Percentiles rank a stretch among this genome's conserved stretches.
phyloP scores from a whole-genome alignment of 2,329 filamentous ascomycete genomes.

The Phyllosticta citribraziliensis region DNA sequence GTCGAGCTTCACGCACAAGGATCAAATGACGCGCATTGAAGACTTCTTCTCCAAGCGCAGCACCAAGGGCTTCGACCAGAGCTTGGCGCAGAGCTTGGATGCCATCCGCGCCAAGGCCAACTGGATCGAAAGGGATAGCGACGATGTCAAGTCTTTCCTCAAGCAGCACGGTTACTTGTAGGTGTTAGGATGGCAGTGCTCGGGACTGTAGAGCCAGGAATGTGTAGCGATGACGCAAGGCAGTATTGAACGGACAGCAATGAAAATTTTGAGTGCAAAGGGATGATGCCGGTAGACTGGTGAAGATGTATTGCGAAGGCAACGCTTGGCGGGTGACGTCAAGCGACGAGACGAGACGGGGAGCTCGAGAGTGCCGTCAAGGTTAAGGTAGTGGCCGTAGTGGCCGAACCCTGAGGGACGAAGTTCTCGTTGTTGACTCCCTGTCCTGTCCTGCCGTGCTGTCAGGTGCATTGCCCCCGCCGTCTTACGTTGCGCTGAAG shows the following conservation, averaged over 20 bases:
- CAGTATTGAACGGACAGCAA: not conserved
- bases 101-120: constrained; percentile 73
- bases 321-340: not conserved
- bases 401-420: not conserved
- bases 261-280: not conserved
- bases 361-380: not conserved
- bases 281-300: not conserved
- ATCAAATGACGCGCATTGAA: constrained; percentile 67
- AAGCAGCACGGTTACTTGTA: constrained; percentile 53
- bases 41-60: constrained; percentile 74
- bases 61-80: constrained; percentile 79
- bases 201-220: not conserved
- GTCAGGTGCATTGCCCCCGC: not conserved
- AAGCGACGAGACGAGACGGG: too few relatives aligned
- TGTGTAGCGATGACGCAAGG: not conserved
- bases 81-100: constrained; percentile 82
- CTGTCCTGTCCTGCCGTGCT: not conserved
- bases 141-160: constrained; percentile 67
- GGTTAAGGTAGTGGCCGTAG: not conserved
- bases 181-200: not conserved
- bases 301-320: not conserved
- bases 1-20: constrained; percentile 65
- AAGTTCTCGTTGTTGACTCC: not conserved
- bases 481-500: not conserved
- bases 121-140: constrained; percentile 67